Percentiles rank a stretch among this genome's conserved stretches.
phyloP scores from a whole-genome alignment of 2,329 filamentous ascomycete genomes.

The Fusarium sp. region DNA sequence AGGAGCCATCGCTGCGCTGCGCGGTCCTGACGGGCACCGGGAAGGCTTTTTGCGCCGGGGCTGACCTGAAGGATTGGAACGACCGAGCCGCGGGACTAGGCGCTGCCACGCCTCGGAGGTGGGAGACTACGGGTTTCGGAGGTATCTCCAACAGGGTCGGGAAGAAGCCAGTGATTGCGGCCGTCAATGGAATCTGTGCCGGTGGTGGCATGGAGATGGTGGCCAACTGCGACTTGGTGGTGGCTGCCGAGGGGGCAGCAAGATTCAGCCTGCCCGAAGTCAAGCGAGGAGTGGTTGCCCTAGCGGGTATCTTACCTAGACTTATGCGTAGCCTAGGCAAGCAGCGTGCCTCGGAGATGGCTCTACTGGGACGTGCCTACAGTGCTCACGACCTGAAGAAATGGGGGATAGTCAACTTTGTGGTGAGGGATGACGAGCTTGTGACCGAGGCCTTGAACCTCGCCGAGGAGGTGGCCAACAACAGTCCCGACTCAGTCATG shows the following conservation, averaged over 20 bases:
- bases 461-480: slow-evolving; percentile 68
- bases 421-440: slow-evolving; percentile 48
- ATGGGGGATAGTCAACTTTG: slow-evolving; percentile 37
- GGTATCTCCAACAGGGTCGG: slow-evolving; percentile 57
- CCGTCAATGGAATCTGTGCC: slow-evolving; percentile 68
- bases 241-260: slow-evolving; percentile 62
- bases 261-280: slow-evolving; percentile 65
- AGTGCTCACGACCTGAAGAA: slow-evolving; percentile 53
- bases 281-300: slow-evolving; percentile 64
- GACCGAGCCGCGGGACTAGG: background rate
- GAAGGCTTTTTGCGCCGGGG: slow-evolving; percentile 65
- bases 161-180: slow-evolving; percentile 71
- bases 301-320: slow-evolving; percentile 63
- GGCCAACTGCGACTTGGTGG: slow-evolving; percentile 65
- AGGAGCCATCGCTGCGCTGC: slow-evolving; percentile 59
- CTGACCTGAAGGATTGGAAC: slow-evolving; percentile 63
- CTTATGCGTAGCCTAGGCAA: slow-evolving; percentile 59
- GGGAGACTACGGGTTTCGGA: no score
- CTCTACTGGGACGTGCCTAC: slow-evolving; percentile 59
- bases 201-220: slow-evolving; percentile 70
- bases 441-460: slow-evolving; percentile 67
- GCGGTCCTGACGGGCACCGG: slow-evolving; percentile 64
- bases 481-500: slow-evolving; percentile 78
- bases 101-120: no score
- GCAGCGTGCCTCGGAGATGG: slow-evolving; percentile 62